Base-by-base conservation (phyloP, 768 basidiomycete species). In the Pleurotus giganteus region DNA sequence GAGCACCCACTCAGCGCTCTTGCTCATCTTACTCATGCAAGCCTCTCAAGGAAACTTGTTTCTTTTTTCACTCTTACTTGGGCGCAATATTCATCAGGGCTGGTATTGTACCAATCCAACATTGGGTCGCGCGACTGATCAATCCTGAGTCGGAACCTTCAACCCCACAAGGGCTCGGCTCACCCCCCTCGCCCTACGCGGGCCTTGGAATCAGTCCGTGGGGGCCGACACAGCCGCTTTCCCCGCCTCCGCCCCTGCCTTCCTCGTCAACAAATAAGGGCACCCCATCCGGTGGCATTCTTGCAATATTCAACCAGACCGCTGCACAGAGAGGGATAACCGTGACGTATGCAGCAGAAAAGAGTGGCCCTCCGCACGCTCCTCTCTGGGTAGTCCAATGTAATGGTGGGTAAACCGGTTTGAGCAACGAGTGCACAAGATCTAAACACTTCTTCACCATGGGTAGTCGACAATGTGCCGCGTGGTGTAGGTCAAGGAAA, bases 41-140 rank as follows among this genome's bases (percentile, higher is more conserved):
- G 45, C 37, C 24, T 50, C 29, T 28, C 15, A 57, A 88, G 86
- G 84, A 84, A 66, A 77, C 81, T 52, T 72, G 72, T 24, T 69
- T 66, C 41, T 77, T 84, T 46, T 86, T 86, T 58, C 62, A 79
- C 60, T 79, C 80, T 17, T 88, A 87, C 58, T 71, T 88, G 11
- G 88, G 85, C 7, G 88, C 85, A n/a, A 66, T 86, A 11, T 85
- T 80, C 64, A 71, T 78, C n/a, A 79, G 81, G 47, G 78, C 74
- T 52, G 87, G 86, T 19, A 62, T 80, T 31, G 41, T 61, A 3
- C 62, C 66, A 5, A 72, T 88, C 46, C 74, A 83, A 61, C 61
- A 67, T 21, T 89, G 86, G 86, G 77, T 88, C 28, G 78, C 79
- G 45, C 71, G 71, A 50, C 71, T 87, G 24, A 71, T 88, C 47